phyloP scores from a whole-genome alignment of 2,329 filamentous ascomycete species.

The Lasiodiplodia gonubiensis region DNA sequence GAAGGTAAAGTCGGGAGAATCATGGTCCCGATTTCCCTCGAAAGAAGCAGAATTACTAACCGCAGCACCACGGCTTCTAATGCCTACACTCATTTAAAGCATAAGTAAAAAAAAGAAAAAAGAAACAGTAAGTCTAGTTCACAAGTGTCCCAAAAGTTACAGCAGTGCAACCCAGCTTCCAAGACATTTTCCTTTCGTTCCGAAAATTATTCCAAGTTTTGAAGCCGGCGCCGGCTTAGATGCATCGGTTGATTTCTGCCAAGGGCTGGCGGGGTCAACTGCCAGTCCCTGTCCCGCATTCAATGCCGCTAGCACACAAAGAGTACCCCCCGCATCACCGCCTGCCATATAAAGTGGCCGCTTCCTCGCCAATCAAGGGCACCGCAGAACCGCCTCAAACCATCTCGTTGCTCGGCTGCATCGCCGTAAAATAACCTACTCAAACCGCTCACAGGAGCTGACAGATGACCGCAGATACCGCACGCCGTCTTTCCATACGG shows the following conservation, averaged over 20 bases:
- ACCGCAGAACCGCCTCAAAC: background rate
- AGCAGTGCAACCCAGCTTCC: too few species aligned
- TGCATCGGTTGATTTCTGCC: background rate
- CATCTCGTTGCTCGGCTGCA: background rate
- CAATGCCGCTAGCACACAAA: background rate
- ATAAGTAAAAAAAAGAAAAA: too few species aligned
- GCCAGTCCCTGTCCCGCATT: constrained; percentile 2
- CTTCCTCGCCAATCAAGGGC: constrained; percentile 1
- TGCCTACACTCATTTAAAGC: too few species aligned
- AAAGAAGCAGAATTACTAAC: too few species aligned
- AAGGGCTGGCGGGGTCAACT: background rate
- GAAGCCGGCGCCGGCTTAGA: too few species aligned
- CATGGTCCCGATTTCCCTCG: too few species aligned
- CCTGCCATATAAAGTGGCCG: constrained; percentile 10
- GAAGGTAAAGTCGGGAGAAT: too few species aligned
- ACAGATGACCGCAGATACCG: background rate
- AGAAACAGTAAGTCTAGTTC: too few species aligned
- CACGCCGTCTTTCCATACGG: background rate
- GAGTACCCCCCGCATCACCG: background rate
- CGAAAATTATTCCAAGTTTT: too few species aligned
- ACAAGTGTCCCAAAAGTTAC: too few species aligned
- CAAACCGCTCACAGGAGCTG: background rate
- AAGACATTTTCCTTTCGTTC: too few species aligned
- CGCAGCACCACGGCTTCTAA: too few species aligned
- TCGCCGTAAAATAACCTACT: background rate